Conservation (phyloP, 1,139 yeast species). For the Diutina catenulata region DNA sequence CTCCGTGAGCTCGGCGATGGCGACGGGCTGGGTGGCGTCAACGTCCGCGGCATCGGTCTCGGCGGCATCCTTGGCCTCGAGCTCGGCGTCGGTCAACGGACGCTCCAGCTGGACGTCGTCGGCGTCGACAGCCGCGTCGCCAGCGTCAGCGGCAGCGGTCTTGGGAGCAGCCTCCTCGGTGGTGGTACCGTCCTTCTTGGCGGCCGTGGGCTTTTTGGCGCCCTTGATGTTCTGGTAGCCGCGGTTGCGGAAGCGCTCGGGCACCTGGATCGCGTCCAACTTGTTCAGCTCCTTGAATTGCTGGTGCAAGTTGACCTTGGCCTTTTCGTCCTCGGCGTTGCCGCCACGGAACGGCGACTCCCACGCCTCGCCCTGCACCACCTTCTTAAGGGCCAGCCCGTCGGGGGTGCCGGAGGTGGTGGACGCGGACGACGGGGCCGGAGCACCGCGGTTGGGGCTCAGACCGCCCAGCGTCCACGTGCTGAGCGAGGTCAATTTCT, state of each 20-base stretch:
- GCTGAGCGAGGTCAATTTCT: slow-evolving; percentile 25
- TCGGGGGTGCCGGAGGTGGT: slow-evolving; percentile 6
- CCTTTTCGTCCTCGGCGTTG: slow-evolving; percentile 1
- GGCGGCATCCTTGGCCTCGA: not conserved
- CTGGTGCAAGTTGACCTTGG: slow-evolving; percentile 16
- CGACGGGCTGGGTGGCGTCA: not conserved
- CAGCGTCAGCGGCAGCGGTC: not conserved
- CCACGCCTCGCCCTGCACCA: not conserved
- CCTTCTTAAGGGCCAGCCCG: not conserved
- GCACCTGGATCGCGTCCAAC: slow-evolving; percentile 30
- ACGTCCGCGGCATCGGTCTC: not conserved
- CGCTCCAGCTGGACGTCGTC: slow-evolving; percentile 4
- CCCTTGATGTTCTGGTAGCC: slow-evolving; percentile 28
- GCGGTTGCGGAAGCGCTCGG: slow-evolving; percentile 29
- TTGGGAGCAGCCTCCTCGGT: slow-evolving; percentile 8
- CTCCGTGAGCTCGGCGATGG: not conserved
- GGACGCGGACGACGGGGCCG: slow-evolving; percentile 37
- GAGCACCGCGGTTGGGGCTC: no score
- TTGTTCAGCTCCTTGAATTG: slow-evolving; percentile 26
- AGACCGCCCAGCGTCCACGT: no score
- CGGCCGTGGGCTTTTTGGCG: slow-evolving; percentile 12
- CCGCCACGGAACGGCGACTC: slow-evolving; percentile 4
- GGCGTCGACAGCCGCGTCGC: not conserved
- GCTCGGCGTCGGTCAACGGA: slow-evolving; percentile 2
- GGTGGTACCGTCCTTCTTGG: slow-evolving; percentile 9